Conservation (phyloP, 2,329 filamentous ascomycete genomes). For the Aspergillus ustus region DNA sequence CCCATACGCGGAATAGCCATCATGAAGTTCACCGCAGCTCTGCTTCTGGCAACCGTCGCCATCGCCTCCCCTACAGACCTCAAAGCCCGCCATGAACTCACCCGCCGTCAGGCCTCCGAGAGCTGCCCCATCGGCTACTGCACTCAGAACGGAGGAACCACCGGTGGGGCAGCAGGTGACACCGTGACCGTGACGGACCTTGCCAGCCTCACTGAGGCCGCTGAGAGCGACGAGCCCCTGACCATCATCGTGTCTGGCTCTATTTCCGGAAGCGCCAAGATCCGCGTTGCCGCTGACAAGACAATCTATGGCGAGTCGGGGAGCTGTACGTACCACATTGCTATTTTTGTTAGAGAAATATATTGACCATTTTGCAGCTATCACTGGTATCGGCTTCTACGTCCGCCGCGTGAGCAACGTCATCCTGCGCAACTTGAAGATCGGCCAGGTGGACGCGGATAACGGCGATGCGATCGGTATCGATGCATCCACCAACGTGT, state of each 20-base stretch:
- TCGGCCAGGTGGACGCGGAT: constrained; percentile 59
- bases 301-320: constrained; percentile 51
- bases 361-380: constrained; percentile 53
- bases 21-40: background rate
- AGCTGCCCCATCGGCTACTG: constrained; percentile 48
- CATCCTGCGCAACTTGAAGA: constrained; percentile 66
- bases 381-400: constrained; percentile 56
- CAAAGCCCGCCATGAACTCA: background rate
- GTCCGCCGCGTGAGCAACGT: constrained; percentile 62
- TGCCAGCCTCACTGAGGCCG: constrained; percentile 55
- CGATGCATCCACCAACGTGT: constrained; percentile 59
- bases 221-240: constrained; percentile 50
- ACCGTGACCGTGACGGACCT: constrained; percentile 61
- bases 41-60: background rate
- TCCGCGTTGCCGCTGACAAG: constrained; percentile 56
- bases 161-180: constrained; percentile 58
- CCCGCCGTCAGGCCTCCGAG: constrained; percentile 7
- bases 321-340: background rate
- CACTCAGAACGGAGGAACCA: constrained; percentile 57
- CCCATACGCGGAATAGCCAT: no score
- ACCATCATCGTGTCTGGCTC: constrained; percentile 54
- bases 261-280: constrained; percentile 49
- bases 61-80: background rate
- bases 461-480: constrained; percentile 66
- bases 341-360: background rate